Base-by-base conservation (phyloP, 768 basidiomycete species). In the Peribolospora kevripleyi region DNA sequence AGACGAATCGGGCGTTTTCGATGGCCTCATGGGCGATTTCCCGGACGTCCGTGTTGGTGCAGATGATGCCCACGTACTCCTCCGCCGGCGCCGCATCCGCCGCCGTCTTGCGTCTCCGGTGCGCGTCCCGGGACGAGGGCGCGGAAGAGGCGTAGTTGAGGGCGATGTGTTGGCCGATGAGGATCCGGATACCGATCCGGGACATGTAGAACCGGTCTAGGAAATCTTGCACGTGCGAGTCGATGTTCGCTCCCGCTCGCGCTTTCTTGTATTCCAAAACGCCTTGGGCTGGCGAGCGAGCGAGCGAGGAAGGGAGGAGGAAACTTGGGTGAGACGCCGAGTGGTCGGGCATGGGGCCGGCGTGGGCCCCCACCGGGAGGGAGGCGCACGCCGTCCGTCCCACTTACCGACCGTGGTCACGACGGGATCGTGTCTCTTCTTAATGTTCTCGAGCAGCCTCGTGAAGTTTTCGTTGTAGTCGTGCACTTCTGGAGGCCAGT, bases 11-110 rank as follows among this genome's bases (percentile, higher is more conserved):
- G 5, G 93, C 88, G 67, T 98, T 97, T 67, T 98, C 91, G 61
- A 97, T 95, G 0, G 91, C 84, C 72, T 98, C 93, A 64, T 85
- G 82, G n/a, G 91, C 81, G 59, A 95, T 93, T 64, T 97, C 88
- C 62, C 88, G 87, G 0, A 98, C 80, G 66, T 88, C 95, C 77
- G 88, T 81, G 64, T 83, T 74, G 2, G 85, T 95, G 68, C 87
- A 93, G 64, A 97, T 97, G 64, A 98, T 95, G 7, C 93, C 91
- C 38, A 98, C 93, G 64, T 88, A 91, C 65, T 87, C 81, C 50
- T 56, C 9, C 11, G 8, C 3, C 14, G 7, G 4, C 42, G 11
- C 8, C 8, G 10, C 13, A 52, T 53, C 41, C 54, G 55, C 41
- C 10, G 25, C 3, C 25, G 43, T 74, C 72, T 64, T 97, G 88